Evolutionary conservation across 805 yeast genomes (phyloP), one percentile per base, ranked within the genome.

Genomic region (Metschnikowia peoriensis): DNA sequence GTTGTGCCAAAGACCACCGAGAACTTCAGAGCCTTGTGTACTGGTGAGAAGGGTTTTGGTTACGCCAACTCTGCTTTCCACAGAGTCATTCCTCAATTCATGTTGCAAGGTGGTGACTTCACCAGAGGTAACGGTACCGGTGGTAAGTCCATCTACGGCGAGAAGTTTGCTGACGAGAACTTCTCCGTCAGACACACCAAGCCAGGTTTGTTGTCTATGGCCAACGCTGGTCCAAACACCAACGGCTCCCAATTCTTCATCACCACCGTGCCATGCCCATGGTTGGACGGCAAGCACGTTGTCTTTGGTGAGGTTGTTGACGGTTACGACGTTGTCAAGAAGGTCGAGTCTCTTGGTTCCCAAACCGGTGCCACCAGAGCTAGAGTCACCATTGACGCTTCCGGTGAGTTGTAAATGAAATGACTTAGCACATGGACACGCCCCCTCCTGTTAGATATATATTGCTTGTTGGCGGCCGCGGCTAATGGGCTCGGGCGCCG

Each of bases 221-320:
- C 97, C 73, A 93, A 93, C 73, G 96, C 97, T 61, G 97, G 97
- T 66, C 96, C 96, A 74, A 89, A 91, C 86, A 89, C 97, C 80
- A 93, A 93, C 79, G 97, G 97, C 55, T 91, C 97, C 51, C 98
- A 92, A 78, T 92, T 92, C 78, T 92, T 93, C 83, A 86, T 90
- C 78, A 90, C 97, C 76, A 90, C 97, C 55, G 92, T 88, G 52
- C 79, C 86, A 61, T 79, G 86, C 69, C 85, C 93, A 57, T 88
- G 96, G 96, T 82, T 92, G 73, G 96, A 91, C 69, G 97, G 96
- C 61, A 85, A 86, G 77, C 96, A 91, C 82, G 96, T 89, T 68
- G 97, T 92, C 55, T 92, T 92, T 66, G 97, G 97, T 66, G 96
- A 91, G 77, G 90, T 90, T 58, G 69, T 79, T 57, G 96, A 88